These are phyloP conservation scores for Wilcoxina mikolae DNA, from an alignment of 495 filamentous ascomycete species.

Conservation along the genomic window DNA sequence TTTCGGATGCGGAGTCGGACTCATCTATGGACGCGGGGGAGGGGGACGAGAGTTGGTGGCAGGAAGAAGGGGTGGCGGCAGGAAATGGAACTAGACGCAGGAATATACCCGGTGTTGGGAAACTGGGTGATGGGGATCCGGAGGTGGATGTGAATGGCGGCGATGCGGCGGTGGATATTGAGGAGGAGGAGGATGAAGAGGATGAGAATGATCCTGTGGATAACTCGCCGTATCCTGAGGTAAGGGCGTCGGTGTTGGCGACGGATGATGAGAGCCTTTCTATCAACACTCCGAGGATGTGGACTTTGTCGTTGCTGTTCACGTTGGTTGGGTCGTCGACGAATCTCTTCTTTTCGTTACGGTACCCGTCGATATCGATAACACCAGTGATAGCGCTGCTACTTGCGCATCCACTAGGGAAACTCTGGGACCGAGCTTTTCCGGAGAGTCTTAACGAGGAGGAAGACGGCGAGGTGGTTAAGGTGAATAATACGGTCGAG, in stretches of 20 bases:
- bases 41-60: too few species aligned
- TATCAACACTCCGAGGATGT: slow-evolving; percentile 81
- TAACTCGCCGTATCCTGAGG: slow-evolving; percentile 55
- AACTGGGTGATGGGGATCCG: background rate
- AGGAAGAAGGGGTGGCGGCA: too few species aligned
- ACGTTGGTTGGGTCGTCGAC: slow-evolving; percentile 65
- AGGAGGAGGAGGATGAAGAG: slow-evolving; percentile 21
- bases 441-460: slow-evolving; percentile 8
- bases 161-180: slow-evolving; percentile 23
- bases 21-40: background rate
- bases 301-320: slow-evolving; percentile 62
- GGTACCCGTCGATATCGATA: slow-evolving; percentile 76
- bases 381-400: slow-evolving; percentile 72
- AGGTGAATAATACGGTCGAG: slow-evolving; percentile 27
- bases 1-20: slow-evolving; percentile 3
- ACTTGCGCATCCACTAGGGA: slow-evolving; percentile 64
- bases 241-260: slow-evolving; percentile 61
- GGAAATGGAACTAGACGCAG: background rate
- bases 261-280: slow-evolving; percentile 58
- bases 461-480: background rate
- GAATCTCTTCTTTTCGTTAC: slow-evolving; percentile 68
- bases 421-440: slow-evolving; percentile 57
- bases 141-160: slow-evolving; percentile 22
- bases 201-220: slow-evolving; percentile 41
- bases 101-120: too few species aligned